Conservation (phyloP, 805 yeast genomes). For the Saturnispora zaruensis region DNA sequence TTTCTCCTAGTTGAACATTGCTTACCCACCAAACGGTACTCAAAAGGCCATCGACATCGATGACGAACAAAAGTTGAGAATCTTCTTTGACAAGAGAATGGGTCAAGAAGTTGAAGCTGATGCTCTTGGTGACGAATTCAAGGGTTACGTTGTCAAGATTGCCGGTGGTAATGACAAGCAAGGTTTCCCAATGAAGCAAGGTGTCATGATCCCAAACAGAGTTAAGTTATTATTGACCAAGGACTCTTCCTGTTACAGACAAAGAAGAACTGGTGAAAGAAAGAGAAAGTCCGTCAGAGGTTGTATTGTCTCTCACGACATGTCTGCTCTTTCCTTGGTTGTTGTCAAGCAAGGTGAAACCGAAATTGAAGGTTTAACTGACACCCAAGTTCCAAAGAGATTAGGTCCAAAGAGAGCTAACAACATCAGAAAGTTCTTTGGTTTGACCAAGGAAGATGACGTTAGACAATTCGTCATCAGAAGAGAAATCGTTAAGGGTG, state of each 20-base stretch:
- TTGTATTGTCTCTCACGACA: constrained; percentile 95
- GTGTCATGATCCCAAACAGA: constrained; percentile 99
- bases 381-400: constrained; percentile 93
- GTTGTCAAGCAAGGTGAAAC: constrained; percentile 95
- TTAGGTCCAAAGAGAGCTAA: constrained; percentile 99
- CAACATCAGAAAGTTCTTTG: constrained; percentile 99
- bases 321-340: constrained; percentile 89
- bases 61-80: constrained; percentile 98
- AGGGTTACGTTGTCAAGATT: constrained; percentile 97
- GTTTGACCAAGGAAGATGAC: constrained; percentile 90
- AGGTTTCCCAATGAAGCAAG: constrained; percentile 99
- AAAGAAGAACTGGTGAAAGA: constrained; percentile 99
- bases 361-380: constrained; percentile 95
- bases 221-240: constrained; percentile 89
- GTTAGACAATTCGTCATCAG: constrained; percentile 89
- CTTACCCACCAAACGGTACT: constrained; percentile 99
- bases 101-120: constrained; percentile 99
- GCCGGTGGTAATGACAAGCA: constrained; percentile 99
- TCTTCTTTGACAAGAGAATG: constrained; percentile 98
- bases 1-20: constrained; percentile 76
- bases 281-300: constrained; percentile 99
- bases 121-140: constrained; percentile 96
- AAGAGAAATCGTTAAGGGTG: constrained; percentile 98
- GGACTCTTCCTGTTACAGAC: constrained; percentile 98
- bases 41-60: constrained; percentile 97